Evolutionary conservation across 2,329 filamentous ascomycete species (phyloP), one percentile per base, ranked within the genome.

Genomic region (Neonectria hederae): DNA sequence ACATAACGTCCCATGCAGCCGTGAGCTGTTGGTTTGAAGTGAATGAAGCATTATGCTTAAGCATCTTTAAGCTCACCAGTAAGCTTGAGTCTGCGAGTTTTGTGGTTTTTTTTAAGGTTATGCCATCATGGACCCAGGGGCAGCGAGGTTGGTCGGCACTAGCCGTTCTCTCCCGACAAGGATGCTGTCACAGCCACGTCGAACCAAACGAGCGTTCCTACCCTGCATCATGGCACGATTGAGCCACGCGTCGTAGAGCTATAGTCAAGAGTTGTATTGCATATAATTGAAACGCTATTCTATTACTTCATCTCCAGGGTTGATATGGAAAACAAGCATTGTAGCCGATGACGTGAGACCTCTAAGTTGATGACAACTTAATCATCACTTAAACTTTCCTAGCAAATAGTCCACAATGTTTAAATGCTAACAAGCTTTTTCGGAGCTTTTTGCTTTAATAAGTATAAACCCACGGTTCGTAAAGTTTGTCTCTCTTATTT

Each of bases 11-110:
- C 6, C 2, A n/a, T 8, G 5, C n/a, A 6, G 14, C 2, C 17
- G 14, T 38, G 8, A 38, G 35, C 14, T 38, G 6, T 38, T 38
- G 32, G 35, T 14, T 35, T 54, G 24, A 43, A 45, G 28, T 21
- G 22, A 54, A 48, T 21, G 22, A 54, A 48, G 21, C 28, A 10
- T 43, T 38, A 61, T 61, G 59, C 59, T 61, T 61, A 61, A n/a
- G 26, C n/a, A 17, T 5, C n/a, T 54, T 43, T 62, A 62, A 55
- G 38, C 42, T 62, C 53, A 30, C 43, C 24, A 35, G 32, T 62
- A 62, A 57, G 59, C 53, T 56, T 52, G 53, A 48, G 38, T 35
- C 24, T 46, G 24, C 40, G 42, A 40, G 10, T 38, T 46, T 30
- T 53, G n/a, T 19, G 4, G 8, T 4, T 21, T 19, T 24, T 30